Percentiles rank a stretch among this genome's conserved stretches.
Evolutionary conservation across 345 rosid species (phyloP).

Genomic region (Eucalyptus virginea): DNA sequence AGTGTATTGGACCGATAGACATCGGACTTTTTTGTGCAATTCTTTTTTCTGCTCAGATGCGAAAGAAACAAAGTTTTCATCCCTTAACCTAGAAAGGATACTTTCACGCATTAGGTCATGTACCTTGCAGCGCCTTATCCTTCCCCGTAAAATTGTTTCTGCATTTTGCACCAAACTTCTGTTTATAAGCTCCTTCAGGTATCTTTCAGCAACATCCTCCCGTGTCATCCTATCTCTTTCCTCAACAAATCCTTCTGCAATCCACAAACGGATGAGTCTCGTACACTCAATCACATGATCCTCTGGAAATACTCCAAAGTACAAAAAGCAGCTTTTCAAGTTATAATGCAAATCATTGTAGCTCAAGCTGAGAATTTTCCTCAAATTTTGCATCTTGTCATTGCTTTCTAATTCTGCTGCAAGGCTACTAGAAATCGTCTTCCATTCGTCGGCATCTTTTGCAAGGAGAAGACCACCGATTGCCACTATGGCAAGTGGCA

Average conservation of each 20-base stretch:
- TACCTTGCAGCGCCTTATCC: not conserved
- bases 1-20: not conserved
- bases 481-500: not conserved
- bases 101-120: not conserved
- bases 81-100: not conserved
- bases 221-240: not conserved
- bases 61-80: no score
- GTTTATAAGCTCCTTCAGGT: not conserved
- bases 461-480: not conserved
- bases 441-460: not conserved
- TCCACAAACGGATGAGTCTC: not conserved
- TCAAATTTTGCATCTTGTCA: not conserved
- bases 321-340: not conserved
- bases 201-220: not conserved
- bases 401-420: not conserved
- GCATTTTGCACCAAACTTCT: not conserved
- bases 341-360: not conserved
- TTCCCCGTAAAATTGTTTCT: fast-evolving
- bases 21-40: not conserved
- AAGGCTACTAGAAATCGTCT: not conserved
- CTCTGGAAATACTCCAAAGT: not conserved
- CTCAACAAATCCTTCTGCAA: not conserved
- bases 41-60: fast-evolving
- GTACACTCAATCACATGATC: not conserved
- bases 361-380: not conserved